These are phyloP conservation scores for Debaryomyces nepalensis DNA, from an alignment of 1,139 yeast genomes.

Conservation along the genomic window DNA sequence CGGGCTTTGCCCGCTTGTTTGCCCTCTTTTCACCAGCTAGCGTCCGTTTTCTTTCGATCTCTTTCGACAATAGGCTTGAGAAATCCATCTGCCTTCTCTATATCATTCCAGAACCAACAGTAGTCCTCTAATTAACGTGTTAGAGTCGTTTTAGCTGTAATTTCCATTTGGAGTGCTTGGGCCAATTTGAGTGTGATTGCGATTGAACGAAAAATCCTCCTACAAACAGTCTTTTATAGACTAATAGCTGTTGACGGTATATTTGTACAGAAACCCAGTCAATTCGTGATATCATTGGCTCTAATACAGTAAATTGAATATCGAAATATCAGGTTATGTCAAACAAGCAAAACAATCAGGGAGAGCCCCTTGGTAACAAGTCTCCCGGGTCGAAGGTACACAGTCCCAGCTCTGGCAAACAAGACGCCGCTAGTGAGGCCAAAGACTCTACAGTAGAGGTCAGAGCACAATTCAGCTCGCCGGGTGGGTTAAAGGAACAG, in stretches of 20 bases:
- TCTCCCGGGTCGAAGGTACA: constrained; percentile 8
- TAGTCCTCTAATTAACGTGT: neutral
- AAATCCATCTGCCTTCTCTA: constrained; percentile 31
- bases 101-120: neutral
- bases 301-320: neutral
- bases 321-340: constrained; percentile 4
- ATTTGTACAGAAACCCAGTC: neutral
- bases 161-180: constrained; percentile 2
- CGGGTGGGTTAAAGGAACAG: constrained; percentile 9
- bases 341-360: constrained; percentile 8
- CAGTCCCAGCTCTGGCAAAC: constrained; percentile 10
- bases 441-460: constrained; percentile 15
- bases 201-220: constrained; percentile 4
- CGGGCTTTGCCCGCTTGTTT: constrained; percentile 8
- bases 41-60: constrained; percentile 37
- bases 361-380: constrained; percentile 8
- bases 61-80: constrained; percentile 36
- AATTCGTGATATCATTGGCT: neutral
- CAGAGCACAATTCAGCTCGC: constrained; percentile 19
- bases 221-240: neutral
- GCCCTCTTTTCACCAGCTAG: constrained; percentile 11
- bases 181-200: constrained; percentile 10
- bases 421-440: constrained; percentile 3
- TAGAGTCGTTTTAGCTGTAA: neutral
- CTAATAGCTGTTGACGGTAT: neutral